Evolutionary conservation across 2,329 filamentous ascomycete species (phyloP).

Genomic region (Apiospora marii): DNA sequence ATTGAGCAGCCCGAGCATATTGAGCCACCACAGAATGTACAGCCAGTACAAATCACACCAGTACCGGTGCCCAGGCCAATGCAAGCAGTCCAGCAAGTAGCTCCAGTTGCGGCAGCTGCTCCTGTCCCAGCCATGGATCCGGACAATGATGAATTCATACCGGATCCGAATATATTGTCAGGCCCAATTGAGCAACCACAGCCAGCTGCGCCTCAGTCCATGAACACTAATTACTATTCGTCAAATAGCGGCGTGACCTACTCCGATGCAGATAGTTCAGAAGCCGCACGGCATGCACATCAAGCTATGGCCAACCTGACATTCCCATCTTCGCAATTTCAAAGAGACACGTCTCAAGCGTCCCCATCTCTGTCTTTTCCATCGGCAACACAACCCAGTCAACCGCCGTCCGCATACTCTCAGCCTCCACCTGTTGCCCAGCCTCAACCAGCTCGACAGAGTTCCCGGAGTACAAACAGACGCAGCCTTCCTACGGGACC

Average conservation of each 20-base stretch:
- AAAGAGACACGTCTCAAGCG: slow-evolving; percentile 14
- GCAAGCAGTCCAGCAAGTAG: neutral
- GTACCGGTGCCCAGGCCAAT: slow-evolving; percentile 9
- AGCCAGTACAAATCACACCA: slow-evolving; percentile 17
- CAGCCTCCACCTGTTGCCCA: slow-evolving; percentile 23
- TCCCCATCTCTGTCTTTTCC: slow-evolving; percentile 30
- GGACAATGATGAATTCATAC: slow-evolving; percentile 44
- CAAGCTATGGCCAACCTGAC: slow-evolving; percentile 22
- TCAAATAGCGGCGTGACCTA: slow-evolving; percentile 26
- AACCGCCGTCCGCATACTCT: neutral
- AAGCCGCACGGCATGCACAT: slow-evolving; percentile 9
- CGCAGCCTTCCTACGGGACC: slow-evolving; percentile 23
- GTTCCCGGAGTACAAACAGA: slow-evolving; percentile 10
- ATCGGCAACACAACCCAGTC: slow-evolving; percentile 26
- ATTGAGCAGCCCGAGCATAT: neutral
- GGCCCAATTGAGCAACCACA: slow-evolving; percentile 36
- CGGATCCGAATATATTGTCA: slow-evolving; percentile 43
- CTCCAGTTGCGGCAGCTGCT: slow-evolving; percentile 1
- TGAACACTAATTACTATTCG: slow-evolving; percentile 33
- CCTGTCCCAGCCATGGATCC: slow-evolving; percentile 31
- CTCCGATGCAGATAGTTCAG: slow-evolving; percentile 5
- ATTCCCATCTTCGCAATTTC: slow-evolving; percentile 8
- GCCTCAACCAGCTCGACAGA: slow-evolving; percentile 26
- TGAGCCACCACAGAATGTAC: neutral
- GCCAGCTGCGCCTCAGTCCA: slow-evolving; percentile 25